Percentiles rank a stretch among this genome's conserved stretches.
Conservation (phyloP, 192 early-diverging fungal genomes). For the Tieghemiomyces parasiticus region DNA sequence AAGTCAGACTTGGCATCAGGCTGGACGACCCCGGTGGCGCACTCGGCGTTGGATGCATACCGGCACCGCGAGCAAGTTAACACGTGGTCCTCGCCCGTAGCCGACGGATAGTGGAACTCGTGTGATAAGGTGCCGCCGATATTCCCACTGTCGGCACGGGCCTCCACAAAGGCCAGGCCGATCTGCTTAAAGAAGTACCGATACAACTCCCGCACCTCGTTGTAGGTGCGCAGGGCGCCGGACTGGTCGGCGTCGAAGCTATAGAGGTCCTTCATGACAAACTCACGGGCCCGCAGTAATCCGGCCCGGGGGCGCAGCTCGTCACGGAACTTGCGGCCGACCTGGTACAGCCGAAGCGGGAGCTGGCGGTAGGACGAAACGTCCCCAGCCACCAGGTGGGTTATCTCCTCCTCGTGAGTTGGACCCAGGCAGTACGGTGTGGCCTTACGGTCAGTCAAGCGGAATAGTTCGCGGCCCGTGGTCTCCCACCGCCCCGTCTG, state of each 20-base stretch:
- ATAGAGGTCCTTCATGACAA: constrained; percentile 95
- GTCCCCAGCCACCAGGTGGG: constrained; percentile 46
- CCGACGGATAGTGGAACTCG: constrained; percentile 72
- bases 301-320: constrained; percentile 72
- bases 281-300: constrained; percentile 73
- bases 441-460: constrained; percentile 61
- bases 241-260: constrained; percentile 61
- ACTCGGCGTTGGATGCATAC: constrained; percentile 53
- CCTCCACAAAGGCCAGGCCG: constrained; percentile 70
- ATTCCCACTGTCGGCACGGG: constrained; percentile 81
- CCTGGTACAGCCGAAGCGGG: constrained; percentile 79
- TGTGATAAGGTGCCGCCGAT: constrained; percentile 83
- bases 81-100: constrained; percentile 70
- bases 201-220: constrained; percentile 59
- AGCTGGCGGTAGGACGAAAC: constrained; percentile 54
- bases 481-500: constrained; percentile 64
- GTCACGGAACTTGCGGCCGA: constrained; percentile 73
- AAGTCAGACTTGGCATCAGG: no score
- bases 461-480: constrained; percentile 52
- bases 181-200: constrained; percentile 53
- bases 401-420: constrained; percentile 90
- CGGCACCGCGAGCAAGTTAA: constrained; percentile 54
- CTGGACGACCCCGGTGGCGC: neutral
- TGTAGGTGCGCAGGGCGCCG: constrained; percentile 59
- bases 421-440: constrained; percentile 58